Percentiles rank a stretch among this genome's conserved stretches.
Evolutionary conservation across 2,329 filamentous ascomycete species (phyloP).

Genomic region (Penicillium nordicum): DNA sequence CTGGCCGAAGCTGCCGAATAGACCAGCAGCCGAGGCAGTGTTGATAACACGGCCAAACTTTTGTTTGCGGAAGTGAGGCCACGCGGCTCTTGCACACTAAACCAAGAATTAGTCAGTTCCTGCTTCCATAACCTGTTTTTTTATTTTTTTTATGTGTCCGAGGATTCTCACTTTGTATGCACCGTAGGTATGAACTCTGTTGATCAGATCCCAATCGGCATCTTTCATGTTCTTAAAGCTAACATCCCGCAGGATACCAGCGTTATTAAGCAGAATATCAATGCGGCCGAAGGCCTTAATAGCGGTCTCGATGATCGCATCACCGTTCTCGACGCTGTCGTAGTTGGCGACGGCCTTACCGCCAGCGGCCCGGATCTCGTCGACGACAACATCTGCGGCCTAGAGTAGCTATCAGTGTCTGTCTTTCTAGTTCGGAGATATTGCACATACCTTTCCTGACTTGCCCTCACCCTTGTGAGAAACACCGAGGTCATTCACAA

Average conservation of each 20-base stretch:
- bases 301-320: slow-evolving; percentile 76
- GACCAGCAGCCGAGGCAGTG: slow-evolving; percentile 90
- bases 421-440: slow-evolving; percentile 25
- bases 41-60: slow-evolving; percentile 97
- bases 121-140: background rate
- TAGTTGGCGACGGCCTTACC: slow-evolving; percentile 98
- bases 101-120: slow-evolving; percentile 15
- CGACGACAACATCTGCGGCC: slow-evolving; percentile 57
- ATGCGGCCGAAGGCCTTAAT: slow-evolving; percentile 61
- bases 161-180: slow-evolving; percentile 69
- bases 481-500: slow-evolving; percentile 93
- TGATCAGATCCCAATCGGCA: slow-evolving; percentile 92
- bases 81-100: slow-evolving; percentile 81
- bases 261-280: slow-evolving; percentile 96
- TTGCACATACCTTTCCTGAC: slow-evolving; percentile 67
- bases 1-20: slow-evolving; percentile 95
- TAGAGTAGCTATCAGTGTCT: slow-evolving; percentile 38
- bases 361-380: slow-evolving; percentile 67
- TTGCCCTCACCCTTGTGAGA: slow-evolving; percentile 91
- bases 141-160: background rate
- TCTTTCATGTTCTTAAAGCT: slow-evolving; percentile 99
- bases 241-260: slow-evolving; percentile 88
- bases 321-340: slow-evolving; percentile 77
- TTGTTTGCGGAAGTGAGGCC: slow-evolving; percentile 97
- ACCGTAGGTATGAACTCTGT: slow-evolving; percentile 86